Base-by-base conservation (phyloP, 2,329 filamentous ascomycete species). In the Penicillium sp. region DNA sequence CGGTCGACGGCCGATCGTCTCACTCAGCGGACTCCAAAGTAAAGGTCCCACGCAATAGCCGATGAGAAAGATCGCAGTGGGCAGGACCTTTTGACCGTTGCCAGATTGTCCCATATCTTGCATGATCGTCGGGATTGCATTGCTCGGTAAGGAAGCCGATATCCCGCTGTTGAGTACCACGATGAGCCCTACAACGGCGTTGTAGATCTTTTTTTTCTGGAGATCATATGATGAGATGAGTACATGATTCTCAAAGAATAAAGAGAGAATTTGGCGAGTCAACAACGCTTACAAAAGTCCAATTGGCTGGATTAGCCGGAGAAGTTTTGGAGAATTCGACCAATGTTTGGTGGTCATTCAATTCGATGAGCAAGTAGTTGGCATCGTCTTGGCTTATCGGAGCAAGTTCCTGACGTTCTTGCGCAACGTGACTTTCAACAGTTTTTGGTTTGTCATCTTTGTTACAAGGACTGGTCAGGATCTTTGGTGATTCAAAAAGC, bases 1-100 rank as follows among this genome's bases (percentile, higher is more conserved):
- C 1, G 64, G 58, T 42, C 59, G 66, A 1, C 72, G 63, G 1
- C 72, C 72, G 36, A 67, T 59, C 2, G 66, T 62, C 43, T 75
- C 72, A n/a, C 68, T 72, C 2, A 74, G 51, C 0, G 72, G 72
- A 4, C 68, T 71, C 35, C 69, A 73, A 1, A 72, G 47, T 1
- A 73, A 49, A 1, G 72, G 72, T 0, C 71, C 72, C 8, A 74
- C 54, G 4, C 65, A 62, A 47, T 68, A 71, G 2, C 68, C 68
- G 13, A 69, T 60, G 1, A 71, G 55, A 39, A 68, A 71, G 5
- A 67, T 58, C 4, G 66, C 64, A 1, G 67, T 69, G 7, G 67
- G 67, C 9, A 69, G 48, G 28, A 60, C 59, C 32, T 59, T 59
- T 43, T 70, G 65, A 6, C 62, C 50, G 9, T 59, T 41, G 24